Evolutionary conservation across 2,329 filamentous ascomycete genomes (phyloP), one percentile per base, ranked within the genome.

Genomic region (Onygenales sp.): DNA sequence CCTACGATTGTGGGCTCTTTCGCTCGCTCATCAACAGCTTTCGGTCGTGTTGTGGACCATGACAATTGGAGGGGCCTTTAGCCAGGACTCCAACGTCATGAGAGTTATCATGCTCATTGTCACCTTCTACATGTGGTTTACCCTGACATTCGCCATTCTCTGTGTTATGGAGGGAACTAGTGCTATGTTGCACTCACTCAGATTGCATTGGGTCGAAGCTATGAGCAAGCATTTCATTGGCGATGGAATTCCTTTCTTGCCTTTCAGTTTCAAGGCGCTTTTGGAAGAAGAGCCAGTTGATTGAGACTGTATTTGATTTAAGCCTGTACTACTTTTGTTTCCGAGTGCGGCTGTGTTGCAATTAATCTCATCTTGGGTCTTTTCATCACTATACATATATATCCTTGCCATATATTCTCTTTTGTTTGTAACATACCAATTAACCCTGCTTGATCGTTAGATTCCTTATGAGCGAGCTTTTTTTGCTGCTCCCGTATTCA

Each of bases 201-300:
- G 91, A 78, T 76, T 96, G 66, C 91, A 95, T 63, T 96, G 91
- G 91, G 91, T 96, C 58, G 92, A 96, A 72, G 92, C 91, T 14
- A 96, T 96, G 83, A 94, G 89, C 74, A 95, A 95, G 77, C 92
- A 95, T 77, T 94, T 94, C 71, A 85, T 95, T 68, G 93, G 93
- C 65, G 87, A 88, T 55, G 91, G 91, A 52, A 83, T 90, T 71
- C 79, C 89, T 1, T 96, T 96, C 71, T 78, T 85, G 65, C 91
- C 91, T 4, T 95, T 96, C 69, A 93, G 87, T 58, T 96, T 96
- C 71, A 83, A 85, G 73, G 78, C 81, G 38, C 74, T 95, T 67
- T 72, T 96, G 60, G 91, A 95, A 71, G 90, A 95, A 69, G 88
- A 93, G 53, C 73, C 73, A 39, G 70, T 75, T 49, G 73, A 75